These are phyloP conservation scores for Globisporangium rhizosaccharum DNA, from an alignment of 352 stramenopile genomes.

Conservation along the genomic window DNA sequence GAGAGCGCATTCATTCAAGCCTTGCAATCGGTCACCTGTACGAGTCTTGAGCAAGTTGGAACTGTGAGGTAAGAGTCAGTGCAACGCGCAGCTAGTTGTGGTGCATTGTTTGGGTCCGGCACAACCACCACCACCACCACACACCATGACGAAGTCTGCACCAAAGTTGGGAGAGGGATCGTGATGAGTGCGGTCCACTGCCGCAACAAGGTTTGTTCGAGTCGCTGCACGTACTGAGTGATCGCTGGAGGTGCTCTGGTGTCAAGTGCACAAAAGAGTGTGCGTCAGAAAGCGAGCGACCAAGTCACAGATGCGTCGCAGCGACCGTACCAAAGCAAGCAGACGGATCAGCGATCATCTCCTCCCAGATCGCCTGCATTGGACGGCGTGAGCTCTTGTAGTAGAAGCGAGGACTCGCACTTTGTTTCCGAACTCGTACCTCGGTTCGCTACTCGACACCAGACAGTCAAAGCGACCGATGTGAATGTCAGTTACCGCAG, in stretches of 20 bases:
- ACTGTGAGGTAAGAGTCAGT: slow-evolving; percentile 30
- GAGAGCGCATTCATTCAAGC: background rate
- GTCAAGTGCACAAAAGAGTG: background rate
- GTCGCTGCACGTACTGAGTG: slow-evolving; percentile 35
- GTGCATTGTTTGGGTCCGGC: no score
- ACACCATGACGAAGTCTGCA: slow-evolving; percentile 76
- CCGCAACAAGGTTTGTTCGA: no score
- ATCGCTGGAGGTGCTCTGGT: slow-evolving; percentile 68
- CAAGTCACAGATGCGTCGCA: no score
- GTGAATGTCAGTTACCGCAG: background rate
- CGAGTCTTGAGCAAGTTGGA: slow-evolving; percentile 79
- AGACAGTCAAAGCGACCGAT: background rate
- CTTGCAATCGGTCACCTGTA: slow-evolving; percentile 38
- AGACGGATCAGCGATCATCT: slow-evolving; percentile 83
- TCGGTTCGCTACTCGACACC: slow-evolving; percentile 6
- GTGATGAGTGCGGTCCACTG: no score
- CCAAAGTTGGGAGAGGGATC: background rate
- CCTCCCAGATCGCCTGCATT: slow-evolving; percentile 77
- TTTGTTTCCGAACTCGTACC: background rate
- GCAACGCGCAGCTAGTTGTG: background rate
- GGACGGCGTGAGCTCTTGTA: background rate
- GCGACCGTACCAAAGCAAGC: slow-evolving; percentile 58
- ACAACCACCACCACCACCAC: background rate
- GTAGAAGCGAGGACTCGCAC: background rate
- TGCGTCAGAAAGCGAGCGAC: background rate